These are phyloP conservation scores for Lyophyllum decastes DNA, from an alignment of 768 basidiomycete genomes.

Conservation along the genomic window DNA sequence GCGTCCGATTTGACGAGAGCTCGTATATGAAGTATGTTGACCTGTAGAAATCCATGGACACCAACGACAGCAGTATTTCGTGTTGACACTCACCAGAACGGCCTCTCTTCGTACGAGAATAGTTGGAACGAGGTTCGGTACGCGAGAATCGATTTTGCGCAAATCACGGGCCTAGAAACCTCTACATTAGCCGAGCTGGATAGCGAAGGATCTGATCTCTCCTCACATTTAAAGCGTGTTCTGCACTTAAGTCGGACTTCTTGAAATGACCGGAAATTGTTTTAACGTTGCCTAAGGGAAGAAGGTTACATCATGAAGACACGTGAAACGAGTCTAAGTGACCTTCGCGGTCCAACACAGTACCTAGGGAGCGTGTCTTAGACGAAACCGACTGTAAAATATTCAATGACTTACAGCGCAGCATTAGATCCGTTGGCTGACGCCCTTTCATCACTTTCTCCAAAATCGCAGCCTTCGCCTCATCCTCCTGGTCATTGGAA, in stretches of 20 bases:
- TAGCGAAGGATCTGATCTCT: constrained; percentile 16
- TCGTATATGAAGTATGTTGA: constrained; percentile 94
- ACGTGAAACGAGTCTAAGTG: constrained; percentile 12
- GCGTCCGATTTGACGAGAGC: constrained; percentile 93
- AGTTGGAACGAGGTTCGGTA: constrained; percentile 93
- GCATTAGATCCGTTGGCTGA: constrained; percentile 86
- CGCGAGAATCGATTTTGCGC: constrained; percentile 92
- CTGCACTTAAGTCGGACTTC: constrained; percentile 83
- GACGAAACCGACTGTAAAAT: constrained; percentile 10
- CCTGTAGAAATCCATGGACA: constrained; percentile 37
- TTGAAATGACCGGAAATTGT: constrained; percentile 89
- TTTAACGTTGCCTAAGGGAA: constrained; percentile 71
- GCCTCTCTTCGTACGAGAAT: constrained; percentile 89
- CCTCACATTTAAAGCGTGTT: constrained; percentile 89
- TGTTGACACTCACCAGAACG: constrained; percentile 62
- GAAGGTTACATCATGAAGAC: constrained; percentile 4
- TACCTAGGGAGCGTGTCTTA: constrained; percentile 53
- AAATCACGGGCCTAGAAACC: constrained; percentile 82
- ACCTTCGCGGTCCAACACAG: constrained; percentile 85
- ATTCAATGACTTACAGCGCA: constrained; percentile 70
- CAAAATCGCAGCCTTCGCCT: constrained; percentile 69
- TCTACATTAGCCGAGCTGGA: constrained; percentile 19
- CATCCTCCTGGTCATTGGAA: constrained; percentile 62
- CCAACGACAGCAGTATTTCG: neutral
- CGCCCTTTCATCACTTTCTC: constrained; percentile 87